phyloP scores from a whole-genome alignment of 140 eudicot genomes.

The Cichorium intybus region DNA sequence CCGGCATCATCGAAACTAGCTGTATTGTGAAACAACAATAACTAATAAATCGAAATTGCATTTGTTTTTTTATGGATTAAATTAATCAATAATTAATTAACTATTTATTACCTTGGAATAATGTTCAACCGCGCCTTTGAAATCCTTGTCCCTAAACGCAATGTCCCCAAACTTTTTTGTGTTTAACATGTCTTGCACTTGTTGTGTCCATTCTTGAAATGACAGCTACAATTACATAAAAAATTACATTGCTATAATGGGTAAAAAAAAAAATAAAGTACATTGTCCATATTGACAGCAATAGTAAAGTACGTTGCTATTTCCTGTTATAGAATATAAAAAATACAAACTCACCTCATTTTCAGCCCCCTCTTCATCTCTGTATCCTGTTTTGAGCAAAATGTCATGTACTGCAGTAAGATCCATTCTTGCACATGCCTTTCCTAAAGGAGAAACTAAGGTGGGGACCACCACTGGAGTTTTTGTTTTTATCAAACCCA shows the following conservation, averaged over 20 bases:
- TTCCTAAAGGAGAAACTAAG: conserved; percentile 95
- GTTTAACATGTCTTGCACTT: conserved; percentile 95
- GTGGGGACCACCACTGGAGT: conserved; percentile 61
- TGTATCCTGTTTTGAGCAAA: conserved; percentile 88
- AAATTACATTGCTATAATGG: background rate
- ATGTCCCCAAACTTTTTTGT: conserved; percentile 95
- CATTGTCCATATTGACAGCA: background rate
- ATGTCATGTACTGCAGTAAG: conserved; percentile 97
- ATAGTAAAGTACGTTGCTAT: background rate
- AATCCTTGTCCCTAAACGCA: conserved; percentile 94
- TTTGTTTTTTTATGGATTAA: background rate
- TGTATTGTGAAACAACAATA: conserved; percentile 28
- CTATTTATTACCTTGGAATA: conserved; percentile 73
- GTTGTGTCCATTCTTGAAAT: conserved; percentile 99
- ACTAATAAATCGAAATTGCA: background rate
- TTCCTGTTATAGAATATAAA: no score
- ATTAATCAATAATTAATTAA: background rate
- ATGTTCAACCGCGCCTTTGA: conserved; percentile 68
- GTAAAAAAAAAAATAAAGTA: background rate
- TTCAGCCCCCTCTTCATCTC: conserved; percentile 98
- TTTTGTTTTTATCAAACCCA: conserved; percentile 70
- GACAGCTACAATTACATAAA: conserved; percentile 59
- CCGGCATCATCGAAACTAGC: conserved; percentile 90
- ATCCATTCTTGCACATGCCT: conserved; percentile 96
- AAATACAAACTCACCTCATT: conserved; percentile 92